Conservation (phyloP, 257 asterid genomes). For the Nicotiana tomentosiformis region DNA sequence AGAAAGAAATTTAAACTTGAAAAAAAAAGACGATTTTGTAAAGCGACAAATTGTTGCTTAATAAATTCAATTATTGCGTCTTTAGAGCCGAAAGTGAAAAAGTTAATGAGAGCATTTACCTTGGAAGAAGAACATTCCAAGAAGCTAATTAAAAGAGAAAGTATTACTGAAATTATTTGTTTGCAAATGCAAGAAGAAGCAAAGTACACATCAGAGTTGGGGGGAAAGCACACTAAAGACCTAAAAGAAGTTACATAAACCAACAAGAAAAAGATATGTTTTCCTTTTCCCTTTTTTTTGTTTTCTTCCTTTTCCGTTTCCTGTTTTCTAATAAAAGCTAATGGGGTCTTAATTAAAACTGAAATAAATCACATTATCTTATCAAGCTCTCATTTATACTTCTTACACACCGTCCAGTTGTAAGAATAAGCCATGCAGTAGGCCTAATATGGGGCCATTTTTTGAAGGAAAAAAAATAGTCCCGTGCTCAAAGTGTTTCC, state of each 20-base stretch:
- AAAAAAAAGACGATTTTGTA: not conserved
- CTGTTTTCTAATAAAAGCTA: not conserved
- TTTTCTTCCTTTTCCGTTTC: not conserved
- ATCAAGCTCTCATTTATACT: not conserved
- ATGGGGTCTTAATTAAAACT: not conserved
- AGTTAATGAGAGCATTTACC: conserved; percentile 9
- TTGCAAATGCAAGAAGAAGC: conserved; percentile 37
- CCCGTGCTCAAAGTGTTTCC: too few species aligned
- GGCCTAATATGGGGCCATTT: not conserved
- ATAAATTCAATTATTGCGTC: conserved; percentile 4
- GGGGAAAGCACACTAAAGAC: not conserved
- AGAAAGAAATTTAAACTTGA: not conserved
- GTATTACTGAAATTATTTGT: conserved; percentile 10
- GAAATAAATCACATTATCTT: not conserved
- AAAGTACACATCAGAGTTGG: conserved; percentile 1
- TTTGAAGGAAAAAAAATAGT: not conserved
- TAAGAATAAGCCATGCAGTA: not conserved
- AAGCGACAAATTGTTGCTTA: not conserved
- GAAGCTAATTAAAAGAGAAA: conserved; percentile 19
- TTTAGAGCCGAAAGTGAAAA: conserved; percentile 38
- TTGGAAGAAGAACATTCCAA: conserved; percentile 28
- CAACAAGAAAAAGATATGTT: not conserved
- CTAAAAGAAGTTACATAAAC: conserved; percentile 9
- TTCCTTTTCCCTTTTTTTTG: not conserved
- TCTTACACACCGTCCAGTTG: not conserved